phyloP scores from a whole-genome alignment of 1,139 yeast species.

The Sugiyamaella novakii region DNA sequence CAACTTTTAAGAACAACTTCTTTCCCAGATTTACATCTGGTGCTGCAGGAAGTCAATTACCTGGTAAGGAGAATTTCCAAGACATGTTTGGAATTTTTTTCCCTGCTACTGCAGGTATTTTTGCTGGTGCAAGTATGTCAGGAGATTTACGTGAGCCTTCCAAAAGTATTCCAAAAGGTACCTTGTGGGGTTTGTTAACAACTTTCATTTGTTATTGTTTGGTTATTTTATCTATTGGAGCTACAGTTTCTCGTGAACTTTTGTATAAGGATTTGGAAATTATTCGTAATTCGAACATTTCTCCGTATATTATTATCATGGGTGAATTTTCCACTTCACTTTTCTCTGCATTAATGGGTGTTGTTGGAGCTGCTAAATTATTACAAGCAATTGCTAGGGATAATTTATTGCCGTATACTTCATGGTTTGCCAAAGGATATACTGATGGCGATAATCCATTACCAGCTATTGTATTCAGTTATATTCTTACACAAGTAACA shows the following conservation, averaged over 20 bases:
- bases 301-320: conserved; percentile 68
- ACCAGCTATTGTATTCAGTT: conserved; percentile 70
- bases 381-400: conserved; percentile 91
- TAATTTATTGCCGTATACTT: conserved; percentile 74
- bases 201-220: conserved; percentile 73
- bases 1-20: conserved; percentile 63
- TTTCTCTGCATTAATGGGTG: conserved; percentile 91
- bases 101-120: conserved; percentile 97
- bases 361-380: conserved; percentile 91
- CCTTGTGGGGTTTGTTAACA: conserved; percentile 73
- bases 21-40: conserved; percentile 81
- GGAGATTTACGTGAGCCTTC: conserved; percentile 91
- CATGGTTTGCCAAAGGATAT: conserved; percentile 56
- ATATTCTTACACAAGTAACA: conserved; percentile 79
- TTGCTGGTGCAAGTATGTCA: conserved; percentile 99
- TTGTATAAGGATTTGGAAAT: conserved; percentile 78
- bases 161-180: conserved; percentile 85
- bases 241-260: conserved; percentile 75
- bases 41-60: conserved; percentile 84
- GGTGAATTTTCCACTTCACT: conserved; percentile 91
- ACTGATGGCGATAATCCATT: conserved; percentile 53
- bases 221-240: conserved; percentile 79
- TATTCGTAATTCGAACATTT: conserved; percentile 74
- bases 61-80: conserved; percentile 70
- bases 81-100: conserved; percentile 91